Conservation (phyloP, 2,329 filamentous ascomycete species). For the Neocatenulostroma microsporum region DNA sequence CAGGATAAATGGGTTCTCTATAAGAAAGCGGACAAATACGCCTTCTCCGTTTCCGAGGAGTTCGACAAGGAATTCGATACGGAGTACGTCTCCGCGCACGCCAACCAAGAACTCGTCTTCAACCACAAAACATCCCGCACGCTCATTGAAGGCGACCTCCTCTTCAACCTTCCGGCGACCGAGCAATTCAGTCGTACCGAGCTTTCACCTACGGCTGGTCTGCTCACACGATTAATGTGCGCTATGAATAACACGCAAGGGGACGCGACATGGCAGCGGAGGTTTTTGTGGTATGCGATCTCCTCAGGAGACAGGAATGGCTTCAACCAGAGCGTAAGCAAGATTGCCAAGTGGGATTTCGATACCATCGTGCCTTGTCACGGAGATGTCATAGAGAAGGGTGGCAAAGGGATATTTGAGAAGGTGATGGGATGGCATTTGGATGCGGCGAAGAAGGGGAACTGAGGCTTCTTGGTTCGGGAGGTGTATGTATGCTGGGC, state of each 20-base stretch:
- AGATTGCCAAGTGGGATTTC: constrained; percentile 76
- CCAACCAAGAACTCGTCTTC: constrained; percentile 84
- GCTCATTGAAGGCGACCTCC: constrained; percentile 78
- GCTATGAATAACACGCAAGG: constrained; percentile 54
- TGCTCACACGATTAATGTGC: constrained; percentile 51
- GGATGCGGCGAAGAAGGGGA: constrained; percentile 36
- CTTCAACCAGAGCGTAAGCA: constrained; percentile 61
- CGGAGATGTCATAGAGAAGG: constrained; percentile 74
- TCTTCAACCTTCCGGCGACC: constrained; percentile 82
- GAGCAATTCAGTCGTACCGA: constrained; percentile 65
- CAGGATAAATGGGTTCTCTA: constrained; percentile 47
- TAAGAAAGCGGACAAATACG: constrained; percentile 29
- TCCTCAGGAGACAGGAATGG: constrained; percentile 54
- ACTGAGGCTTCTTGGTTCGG: too few species aligned
- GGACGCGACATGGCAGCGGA: constrained; percentile 62
- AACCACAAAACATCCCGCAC: constrained; percentile 69
- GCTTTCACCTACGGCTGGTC: constrained; percentile 48
- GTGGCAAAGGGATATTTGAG: constrained; percentile 65
- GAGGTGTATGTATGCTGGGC: too few species aligned
- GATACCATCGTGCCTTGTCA: constrained; percentile 82
- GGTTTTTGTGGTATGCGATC: constrained; percentile 72
- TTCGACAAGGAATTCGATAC: constrained; percentile 80
- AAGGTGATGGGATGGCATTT: constrained; percentile 82
- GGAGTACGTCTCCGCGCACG: constrained; percentile 73
- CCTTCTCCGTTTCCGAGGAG: constrained; percentile 55